phyloP scores from a whole-genome alignment of 345 rosid genomes.

The Corymbia maculata region DNA sequence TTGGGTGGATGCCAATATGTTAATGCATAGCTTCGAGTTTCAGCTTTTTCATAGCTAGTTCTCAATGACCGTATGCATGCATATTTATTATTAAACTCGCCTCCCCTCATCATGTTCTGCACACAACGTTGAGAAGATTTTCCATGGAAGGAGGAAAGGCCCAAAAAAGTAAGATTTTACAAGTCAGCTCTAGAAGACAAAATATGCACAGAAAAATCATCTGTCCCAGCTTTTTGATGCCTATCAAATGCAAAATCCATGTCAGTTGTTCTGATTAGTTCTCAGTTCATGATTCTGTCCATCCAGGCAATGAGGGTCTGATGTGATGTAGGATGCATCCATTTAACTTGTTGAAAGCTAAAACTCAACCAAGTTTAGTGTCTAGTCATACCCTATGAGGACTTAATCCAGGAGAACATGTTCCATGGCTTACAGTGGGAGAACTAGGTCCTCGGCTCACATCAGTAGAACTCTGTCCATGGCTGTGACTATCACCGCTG shows the following conservation, averaged over 20 bases:
- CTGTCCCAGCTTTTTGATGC: background rate
- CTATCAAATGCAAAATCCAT: background rate
- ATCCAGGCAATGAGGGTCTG: background rate
- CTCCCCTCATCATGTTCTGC: background rate
- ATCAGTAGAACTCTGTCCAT: background rate
- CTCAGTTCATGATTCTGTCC: background rate
- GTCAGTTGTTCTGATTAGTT: background rate
- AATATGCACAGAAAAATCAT: background rate
- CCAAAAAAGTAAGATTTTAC: background rate
- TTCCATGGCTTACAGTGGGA: background rate
- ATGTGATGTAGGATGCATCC: background rate
- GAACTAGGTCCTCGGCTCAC: background rate
- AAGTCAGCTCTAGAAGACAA: background rate
- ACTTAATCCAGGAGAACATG: background rate
- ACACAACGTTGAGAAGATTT: background rate
- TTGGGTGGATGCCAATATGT: background rate
- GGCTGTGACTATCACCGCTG: background rate
- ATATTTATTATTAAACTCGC: background rate
- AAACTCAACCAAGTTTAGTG: background rate
- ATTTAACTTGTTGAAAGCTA: background rate
- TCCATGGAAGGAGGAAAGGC: background rate
- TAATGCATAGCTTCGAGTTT: background rate
- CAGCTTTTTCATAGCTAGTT: background rate
- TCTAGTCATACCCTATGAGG: background rate
- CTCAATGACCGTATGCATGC: background rate